Evolutionary conservation across 768 basidiomycete genomes (phyloP), one percentile per base, ranked within the genome.

Genomic region (Lactarius tabidus): DNA sequence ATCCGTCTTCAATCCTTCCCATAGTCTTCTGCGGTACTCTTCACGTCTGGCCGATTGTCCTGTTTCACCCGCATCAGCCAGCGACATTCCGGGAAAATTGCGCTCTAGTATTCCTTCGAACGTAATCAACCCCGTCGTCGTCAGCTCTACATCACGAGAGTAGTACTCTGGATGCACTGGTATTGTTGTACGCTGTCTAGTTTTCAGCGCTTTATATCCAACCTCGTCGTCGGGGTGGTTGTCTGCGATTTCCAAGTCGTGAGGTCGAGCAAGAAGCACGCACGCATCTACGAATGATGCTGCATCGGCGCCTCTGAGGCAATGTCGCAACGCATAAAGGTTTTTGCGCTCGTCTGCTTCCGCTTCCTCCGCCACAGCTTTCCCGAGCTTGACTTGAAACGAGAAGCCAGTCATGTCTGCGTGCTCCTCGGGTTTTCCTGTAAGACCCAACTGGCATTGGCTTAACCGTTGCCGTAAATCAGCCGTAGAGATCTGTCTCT

Each of bases 201-300:
- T 18, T 23, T 41, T 31, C 29, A 72, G 41, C 26, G 43, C 57
- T 26, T 59, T 63, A 70, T 83, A 79, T 6, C 86, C 88, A 41
- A 81, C 68, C 72, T 87, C 87, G 69, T 87, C 87, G 72, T 88
- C 85, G 26, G 74, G 74, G 26, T 67, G 66, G 29, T 31, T n/a
- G 33, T 55, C 59, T 33, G 68, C 48, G 52, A 64, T 29, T 26
- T 67, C 68, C 26, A 56, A 23, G 10, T 20, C 51, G 41, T 59
- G 60, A 9, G 57, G 59, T 4, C 28, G 39, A 12, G 58, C 53
- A 38, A 61, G 62, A 41, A 64, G 35, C 33, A 63, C 61, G 52
- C 48, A 67, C 14, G 62, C 66, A 63, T 69, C 68, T 56, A 69
- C 41, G 33, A 60, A 51, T 43, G 68, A 69, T 59, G 66, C 68